These are phyloP conservation scores for Colletotrichum zoysiae DNA, from an alignment of 2,329 filamentous ascomycete genomes.

Conservation along the genomic window DNA sequence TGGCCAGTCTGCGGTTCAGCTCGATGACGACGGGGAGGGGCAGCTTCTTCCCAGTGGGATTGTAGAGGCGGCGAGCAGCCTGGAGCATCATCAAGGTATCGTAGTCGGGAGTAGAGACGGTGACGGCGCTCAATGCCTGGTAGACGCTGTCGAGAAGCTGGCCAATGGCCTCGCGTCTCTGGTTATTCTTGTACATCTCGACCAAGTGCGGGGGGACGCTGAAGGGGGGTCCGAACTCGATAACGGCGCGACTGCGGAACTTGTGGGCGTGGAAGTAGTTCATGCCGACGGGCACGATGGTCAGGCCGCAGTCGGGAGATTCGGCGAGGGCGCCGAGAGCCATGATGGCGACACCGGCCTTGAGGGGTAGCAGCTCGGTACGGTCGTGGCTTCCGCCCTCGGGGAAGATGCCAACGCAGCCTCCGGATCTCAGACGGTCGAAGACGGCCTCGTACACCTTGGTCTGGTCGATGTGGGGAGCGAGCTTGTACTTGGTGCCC, in stretches of 20 bases:
- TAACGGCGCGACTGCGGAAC: conserved; percentile 93
- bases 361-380: conserved; percentile 89
- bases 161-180: conserved; percentile 88
- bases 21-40: conserved; percentile 94
- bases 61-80: conserved; percentile 92
- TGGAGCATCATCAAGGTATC: conserved; percentile 98
- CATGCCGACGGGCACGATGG: conserved; percentile 97
- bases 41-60: conserved; percentile 92
- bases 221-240: conserved; percentile 93
- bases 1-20: conserved; percentile 89
- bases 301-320: conserved; percentile 87
- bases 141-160: conserved; percentile 89
- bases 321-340: conserved; percentile 89
- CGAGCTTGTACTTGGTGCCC: conserved; percentile 87
- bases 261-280: conserved; percentile 99
- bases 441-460: conserved; percentile 96
- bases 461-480: conserved; percentile 93
- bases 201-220: conserved; percentile 87
- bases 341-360: conserved; percentile 98
- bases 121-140: conserved; percentile 86
- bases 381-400: conserved; percentile 97
- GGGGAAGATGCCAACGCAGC: conserved; percentile 96
- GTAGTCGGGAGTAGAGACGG: conserved; percentile 92
- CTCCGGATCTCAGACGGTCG: conserved; percentile 81
- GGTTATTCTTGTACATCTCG: conserved; percentile 84